Base-by-base conservation (phyloP, 2,329 filamentous ascomycete genomes). In the Sporothrix inflata region DNA sequence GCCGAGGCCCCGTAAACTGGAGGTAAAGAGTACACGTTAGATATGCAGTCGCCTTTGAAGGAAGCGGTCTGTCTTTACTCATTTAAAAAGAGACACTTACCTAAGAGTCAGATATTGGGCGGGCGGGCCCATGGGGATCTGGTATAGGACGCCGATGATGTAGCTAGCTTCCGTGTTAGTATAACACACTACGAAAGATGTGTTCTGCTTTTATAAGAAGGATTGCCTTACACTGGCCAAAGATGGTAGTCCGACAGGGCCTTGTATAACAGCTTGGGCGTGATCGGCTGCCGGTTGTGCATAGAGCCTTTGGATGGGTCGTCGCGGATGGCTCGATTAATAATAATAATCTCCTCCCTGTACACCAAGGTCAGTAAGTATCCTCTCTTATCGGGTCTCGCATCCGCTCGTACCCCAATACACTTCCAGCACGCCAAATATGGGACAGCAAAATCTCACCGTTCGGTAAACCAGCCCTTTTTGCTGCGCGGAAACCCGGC, bases 251-350 rank as follows among this genome's bases (percentile, higher is more conserved):
- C 88, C 4, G 80, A 81, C 0, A 89, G 78, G 4, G 84, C 84
- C 30, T 85, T 78, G 83, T 85, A 88, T 0, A 89, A 82, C 1
- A 84, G 79, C 2, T 78, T 80, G 0, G 81, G 82, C 0, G 85
- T 87, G 47, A 90, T 84, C 0, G 85, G 84, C 77, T 89, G 81
- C 4, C 88, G 84, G 74, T 90, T 90, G 77, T 89, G 86, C 86
- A 90, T 89, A 63, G 85, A 84, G 70, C 85, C 85, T 76, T 89
- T 89, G 60, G 82, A 84, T 0, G 88, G 88, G 71, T 90, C 89
- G 55, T 91, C 89, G 0, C 89, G 85, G 5, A 85, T 75, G 8
- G 84, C 79, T 0, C 90, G 82, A 75, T 90, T 91, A 51, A 90
- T 87, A 2, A 91, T 84, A 72, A 91, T 90, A 24, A 81, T 82